A percentile compares a stretch with the other conserved stretches of the same genome.
phyloP scores from a whole-genome alignment of 2,329 filamentous ascomycete species.

The Dactylellina parvicollis region DNA sequence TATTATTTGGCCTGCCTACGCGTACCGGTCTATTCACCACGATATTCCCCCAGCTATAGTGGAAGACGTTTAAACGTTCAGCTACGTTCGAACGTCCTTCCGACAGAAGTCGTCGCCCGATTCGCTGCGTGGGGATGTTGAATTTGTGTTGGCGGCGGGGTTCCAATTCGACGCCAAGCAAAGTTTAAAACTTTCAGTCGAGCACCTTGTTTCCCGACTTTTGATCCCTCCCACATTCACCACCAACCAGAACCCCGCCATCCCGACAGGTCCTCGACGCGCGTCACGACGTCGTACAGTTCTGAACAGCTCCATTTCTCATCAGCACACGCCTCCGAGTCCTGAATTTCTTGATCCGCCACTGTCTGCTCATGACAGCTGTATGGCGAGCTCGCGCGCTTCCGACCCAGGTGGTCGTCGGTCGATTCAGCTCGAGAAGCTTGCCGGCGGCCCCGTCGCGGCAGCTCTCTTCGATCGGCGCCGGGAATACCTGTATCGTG shows the following conservation, averaged over 20 bases:
- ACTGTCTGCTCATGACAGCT: constrained; percentile 28
- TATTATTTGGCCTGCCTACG: too few species aligned
- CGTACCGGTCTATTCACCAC: too few species aligned
- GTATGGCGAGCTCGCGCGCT: constrained; percentile 35
- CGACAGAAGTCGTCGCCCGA: too few species aligned
- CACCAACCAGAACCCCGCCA: background rate
- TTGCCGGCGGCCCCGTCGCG: constrained; percentile 45
- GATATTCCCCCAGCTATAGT: too few species aligned
- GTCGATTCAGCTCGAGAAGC: constrained; percentile 41
- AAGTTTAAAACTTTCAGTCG: background rate
- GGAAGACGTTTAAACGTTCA: too few species aligned
- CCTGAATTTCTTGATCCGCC: background rate
- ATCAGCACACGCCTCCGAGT: background rate
- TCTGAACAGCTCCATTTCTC: background rate
- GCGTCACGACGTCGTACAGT: too few species aligned
- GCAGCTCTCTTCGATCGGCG: constrained; percentile 42
- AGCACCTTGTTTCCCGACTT: background rate
- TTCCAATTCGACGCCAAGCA: background rate
- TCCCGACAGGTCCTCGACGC: too few species aligned
- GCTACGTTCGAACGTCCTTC: too few species aligned
- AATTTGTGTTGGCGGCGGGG: background rate
- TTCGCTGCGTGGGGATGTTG: background rate
- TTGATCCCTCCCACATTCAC: background rate
- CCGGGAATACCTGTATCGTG: constrained; percentile 52
- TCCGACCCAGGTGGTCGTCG: constrained; percentile 42